Evolutionary conservation across 345 rosid species (phyloP).

Genomic region (Fremontodendron californicum): DNA sequence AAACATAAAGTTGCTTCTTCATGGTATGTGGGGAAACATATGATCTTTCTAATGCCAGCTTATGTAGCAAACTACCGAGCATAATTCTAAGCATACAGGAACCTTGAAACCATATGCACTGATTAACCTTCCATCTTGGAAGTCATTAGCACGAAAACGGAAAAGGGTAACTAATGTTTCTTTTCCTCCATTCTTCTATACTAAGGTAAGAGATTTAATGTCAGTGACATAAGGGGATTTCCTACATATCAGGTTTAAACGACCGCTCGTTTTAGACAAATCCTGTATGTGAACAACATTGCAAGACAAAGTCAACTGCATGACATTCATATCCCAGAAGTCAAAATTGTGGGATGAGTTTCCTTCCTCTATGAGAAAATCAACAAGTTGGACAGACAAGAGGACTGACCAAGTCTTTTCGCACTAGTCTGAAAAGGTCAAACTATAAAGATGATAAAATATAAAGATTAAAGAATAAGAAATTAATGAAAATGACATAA

Average conservation of each 20-base stretch:
- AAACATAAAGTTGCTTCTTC: background rate
- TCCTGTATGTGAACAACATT: background rate
- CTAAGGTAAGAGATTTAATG: background rate
- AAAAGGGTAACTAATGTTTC: background rate
- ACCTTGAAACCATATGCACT: background rate
- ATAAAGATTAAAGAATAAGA: background rate
- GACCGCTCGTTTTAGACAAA: background rate
- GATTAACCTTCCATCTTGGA: background rate
- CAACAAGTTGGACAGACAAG: background rate
- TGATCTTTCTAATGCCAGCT: background rate
- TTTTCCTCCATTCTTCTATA: background rate
- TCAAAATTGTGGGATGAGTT: background rate
- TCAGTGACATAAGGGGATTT: background rate
- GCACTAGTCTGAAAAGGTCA: background rate
- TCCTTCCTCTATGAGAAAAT: background rate
- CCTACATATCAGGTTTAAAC: background rate
- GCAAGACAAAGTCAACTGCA: background rate
- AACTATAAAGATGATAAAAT: background rate
- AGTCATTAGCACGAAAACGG: background rate
- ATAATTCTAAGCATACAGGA: background rate
- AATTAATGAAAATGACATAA: background rate
- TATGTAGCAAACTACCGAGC: background rate
- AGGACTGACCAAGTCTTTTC: background rate
- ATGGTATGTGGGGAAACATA: background rate
- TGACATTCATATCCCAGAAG: slow-evolving; percentile 1